Conservation (phyloP, 768 basidiomycete genomes). For the Collybia sordida region DNA sequence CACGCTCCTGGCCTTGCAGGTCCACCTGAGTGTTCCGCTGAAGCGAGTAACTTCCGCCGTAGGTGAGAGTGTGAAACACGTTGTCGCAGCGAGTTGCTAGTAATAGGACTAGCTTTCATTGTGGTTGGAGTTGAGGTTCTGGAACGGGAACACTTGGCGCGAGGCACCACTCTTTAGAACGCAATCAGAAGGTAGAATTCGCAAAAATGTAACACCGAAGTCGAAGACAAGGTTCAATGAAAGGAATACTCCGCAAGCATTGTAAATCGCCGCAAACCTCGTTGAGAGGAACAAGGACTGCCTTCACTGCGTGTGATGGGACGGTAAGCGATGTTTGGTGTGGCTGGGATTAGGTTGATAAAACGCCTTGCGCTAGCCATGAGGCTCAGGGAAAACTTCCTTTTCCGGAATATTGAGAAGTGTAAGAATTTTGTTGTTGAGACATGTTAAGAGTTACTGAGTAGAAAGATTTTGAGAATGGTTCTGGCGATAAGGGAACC, state of each 20-base stretch:
- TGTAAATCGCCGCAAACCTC: neutral
- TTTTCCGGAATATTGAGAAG: neutral
- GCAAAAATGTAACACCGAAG: slow-evolving; percentile 1
- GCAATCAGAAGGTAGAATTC: neutral
- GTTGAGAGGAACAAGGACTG: neutral
- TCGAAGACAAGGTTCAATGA: neutral
- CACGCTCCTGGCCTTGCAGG: slow-evolving; percentile 4
- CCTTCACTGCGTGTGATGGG: neutral
- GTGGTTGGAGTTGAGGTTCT: too few relatives aligned
- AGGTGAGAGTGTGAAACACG: neutral
- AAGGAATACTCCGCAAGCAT: neutral
- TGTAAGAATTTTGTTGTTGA: too few relatives aligned
- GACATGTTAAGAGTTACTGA: too few relatives aligned
- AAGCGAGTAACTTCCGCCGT: slow-evolving; percentile 3
- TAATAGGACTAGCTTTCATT: too few relatives aligned
- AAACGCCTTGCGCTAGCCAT: slow-evolving; percentile 5
- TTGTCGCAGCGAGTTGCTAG: neutral
- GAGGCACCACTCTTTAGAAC: neutral
- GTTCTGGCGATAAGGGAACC: too few relatives aligned
- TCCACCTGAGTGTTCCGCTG: neutral
- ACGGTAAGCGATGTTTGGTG: neutral
- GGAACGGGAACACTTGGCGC: too few relatives aligned
- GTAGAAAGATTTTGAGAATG: too few relatives aligned
- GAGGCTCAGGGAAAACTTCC: slow-evolving; percentile 7
- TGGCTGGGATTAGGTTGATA: neutral